phyloP scores from a whole-genome alignment of 768 basidiomycete species.

The Trametes sanguinea region DNA sequence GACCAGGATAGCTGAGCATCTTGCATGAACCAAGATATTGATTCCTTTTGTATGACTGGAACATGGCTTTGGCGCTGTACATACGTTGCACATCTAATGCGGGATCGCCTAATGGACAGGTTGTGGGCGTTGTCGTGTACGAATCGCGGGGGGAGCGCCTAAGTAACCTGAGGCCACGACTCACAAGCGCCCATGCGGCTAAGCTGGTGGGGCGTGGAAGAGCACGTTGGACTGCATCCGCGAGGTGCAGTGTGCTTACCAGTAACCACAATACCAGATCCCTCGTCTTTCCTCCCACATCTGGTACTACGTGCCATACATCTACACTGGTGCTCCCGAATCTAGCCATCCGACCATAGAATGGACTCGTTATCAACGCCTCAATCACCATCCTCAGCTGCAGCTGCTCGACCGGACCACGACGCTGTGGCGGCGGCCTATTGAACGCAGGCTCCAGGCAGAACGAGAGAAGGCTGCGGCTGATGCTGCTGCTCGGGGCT shows the following conservation, averaged over 20 bases:
- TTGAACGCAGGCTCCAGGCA: conserved; percentile 31
- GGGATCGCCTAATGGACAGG: no score
- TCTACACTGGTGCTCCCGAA: background rate
- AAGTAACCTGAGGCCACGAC: no score
- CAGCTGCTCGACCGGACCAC: conserved; percentile 24
- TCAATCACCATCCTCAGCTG: conserved; percentile 1
- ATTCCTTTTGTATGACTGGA: no score
- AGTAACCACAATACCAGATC: conserved; percentile 8
- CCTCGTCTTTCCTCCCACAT: background rate
- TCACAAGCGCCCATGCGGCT: background rate
- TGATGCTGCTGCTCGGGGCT: conserved; percentile 9
- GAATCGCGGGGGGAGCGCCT: no score
- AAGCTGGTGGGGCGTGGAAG: background rate
- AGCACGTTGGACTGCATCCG: background rate
- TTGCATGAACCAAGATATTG: no score
- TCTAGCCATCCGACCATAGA: background rate
- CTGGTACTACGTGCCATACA: background rate
- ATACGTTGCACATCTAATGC: background rate
- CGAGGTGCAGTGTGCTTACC: background rate
- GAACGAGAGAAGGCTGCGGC: conserved; percentile 21
- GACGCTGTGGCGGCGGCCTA: conserved; percentile 32
- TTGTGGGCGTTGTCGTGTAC: no score
- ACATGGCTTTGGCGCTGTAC: no score
- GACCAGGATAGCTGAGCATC: conserved; percentile 8
- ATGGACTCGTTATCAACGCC: conserved; percentile 5